These are phyloP conservation scores for Vigna nakashimae DNA, from an alignment of 306 rosid species.

Conservation along the genomic window DNA sequence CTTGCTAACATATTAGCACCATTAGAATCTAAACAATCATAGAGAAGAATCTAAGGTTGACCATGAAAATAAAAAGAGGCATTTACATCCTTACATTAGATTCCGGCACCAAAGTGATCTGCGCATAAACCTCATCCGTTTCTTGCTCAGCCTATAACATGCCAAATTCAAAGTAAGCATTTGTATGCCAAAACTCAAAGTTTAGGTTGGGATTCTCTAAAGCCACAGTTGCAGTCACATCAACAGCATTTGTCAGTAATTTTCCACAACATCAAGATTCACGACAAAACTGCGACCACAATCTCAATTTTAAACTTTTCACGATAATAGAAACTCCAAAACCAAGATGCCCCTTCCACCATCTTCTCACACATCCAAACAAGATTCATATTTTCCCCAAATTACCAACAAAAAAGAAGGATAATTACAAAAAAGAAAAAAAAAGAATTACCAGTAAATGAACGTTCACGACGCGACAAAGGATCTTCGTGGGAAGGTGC, in stretches of 20 bases:
- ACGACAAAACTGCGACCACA: not conserved
- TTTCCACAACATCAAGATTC: not conserved
- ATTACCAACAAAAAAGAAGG: not conserved
- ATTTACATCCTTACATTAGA: constrained; percentile 62
- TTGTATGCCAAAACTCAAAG: not conserved
- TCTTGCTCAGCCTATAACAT: constrained; percentile 87
- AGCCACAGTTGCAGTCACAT: not conserved
- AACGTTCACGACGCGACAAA: constrained; percentile 69
- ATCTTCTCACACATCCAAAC: constrained; percentile 33
- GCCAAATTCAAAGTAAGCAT: constrained; percentile 42
- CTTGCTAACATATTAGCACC: constrained; percentile 59
- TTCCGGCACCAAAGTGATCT: constrained; percentile 81
- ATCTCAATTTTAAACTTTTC: not conserved
- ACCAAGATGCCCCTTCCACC: constrained; percentile 13
- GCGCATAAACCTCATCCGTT: constrained; percentile 91
- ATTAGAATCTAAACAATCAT: constrained; percentile 38
- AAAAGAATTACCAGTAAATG: constrained; percentile 65
- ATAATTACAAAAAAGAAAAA: not conserved
- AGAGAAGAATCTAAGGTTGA: constrained; percentile 46
- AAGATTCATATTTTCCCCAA: not conserved
- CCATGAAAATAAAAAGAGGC: constrained; percentile 42
- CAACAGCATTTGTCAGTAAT: not conserved
- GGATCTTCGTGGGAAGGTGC: constrained; percentile 86
- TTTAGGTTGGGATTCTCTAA: not conserved
- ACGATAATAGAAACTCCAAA: constrained; percentile 10